These are phyloP conservation scores for Talaromyces piceae DNA, from an alignment of 2,329 filamentous ascomycete species.

Conservation along the genomic window DNA sequence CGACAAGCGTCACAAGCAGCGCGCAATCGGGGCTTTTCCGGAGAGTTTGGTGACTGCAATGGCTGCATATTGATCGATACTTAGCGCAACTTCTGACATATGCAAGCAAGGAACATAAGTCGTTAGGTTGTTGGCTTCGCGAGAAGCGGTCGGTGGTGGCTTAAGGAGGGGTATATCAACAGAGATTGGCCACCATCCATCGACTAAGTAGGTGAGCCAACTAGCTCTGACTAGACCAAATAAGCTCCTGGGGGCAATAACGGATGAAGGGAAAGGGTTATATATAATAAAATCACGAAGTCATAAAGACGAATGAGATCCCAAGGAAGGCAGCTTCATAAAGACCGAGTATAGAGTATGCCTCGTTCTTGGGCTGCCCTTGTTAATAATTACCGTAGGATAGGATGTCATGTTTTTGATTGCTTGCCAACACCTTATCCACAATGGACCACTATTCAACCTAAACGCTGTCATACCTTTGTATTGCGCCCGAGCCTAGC, in stretches of 20 bases:
- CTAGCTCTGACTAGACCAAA: background rate
- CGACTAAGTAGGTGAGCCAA: background rate
- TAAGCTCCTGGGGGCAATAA: background rate
- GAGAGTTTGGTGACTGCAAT: constrained; percentile 1
- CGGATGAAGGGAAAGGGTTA: background rate
- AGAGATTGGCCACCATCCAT: background rate
- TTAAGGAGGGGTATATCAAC: background rate
- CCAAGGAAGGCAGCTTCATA: background rate
- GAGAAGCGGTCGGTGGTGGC: background rate
- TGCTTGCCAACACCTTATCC: background rate
- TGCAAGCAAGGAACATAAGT: background rate
- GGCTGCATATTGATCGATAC: constrained; percentile 17
- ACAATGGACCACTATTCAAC: background rate
- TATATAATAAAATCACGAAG: too few relatives aligned
- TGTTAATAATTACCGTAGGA: background rate
- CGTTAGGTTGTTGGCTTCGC: background rate
- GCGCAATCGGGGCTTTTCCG: constrained; percentile 26
- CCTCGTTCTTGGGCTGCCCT: background rate
- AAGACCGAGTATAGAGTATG: background rate
- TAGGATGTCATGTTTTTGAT: background rate
- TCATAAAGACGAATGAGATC: too few relatives aligned
- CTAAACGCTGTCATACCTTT: constrained; percentile 2
- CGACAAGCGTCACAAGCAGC: constrained; percentile 34
- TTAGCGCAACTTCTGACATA: background rate
- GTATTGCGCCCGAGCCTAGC: background rate